Percentiles rank a stretch among this genome's conserved stretches.
phyloP scores from a whole-genome alignment of 2,329 filamentous ascomycete species.

The Pseudogymnoascus sp. region DNA sequence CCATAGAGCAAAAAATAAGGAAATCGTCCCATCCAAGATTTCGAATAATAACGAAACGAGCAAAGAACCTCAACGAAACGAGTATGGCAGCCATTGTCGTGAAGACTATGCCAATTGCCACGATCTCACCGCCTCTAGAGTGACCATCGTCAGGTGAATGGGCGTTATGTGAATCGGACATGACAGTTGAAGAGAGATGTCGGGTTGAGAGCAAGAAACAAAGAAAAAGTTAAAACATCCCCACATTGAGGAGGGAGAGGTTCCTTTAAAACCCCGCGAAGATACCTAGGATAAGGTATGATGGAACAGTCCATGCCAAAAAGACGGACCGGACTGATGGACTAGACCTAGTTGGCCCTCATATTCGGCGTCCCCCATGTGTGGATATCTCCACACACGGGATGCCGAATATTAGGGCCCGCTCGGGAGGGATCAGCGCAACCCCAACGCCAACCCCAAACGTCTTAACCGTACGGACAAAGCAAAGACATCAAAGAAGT shows the following conservation, averaged over 20 bases:
- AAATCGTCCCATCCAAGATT: conserved; percentile 17
- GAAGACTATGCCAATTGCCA: conserved; percentile 11
- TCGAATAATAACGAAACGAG: conserved; percentile 16
- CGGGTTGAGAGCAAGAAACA: background rate
- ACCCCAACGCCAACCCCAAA: background rate
- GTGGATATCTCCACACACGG: background rate
- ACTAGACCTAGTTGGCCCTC: background rate
- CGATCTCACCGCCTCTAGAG: background rate
- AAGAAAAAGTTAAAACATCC: background rate
- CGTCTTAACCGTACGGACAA: background rate
- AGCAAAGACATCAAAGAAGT: background rate
- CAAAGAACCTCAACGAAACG: conserved; percentile 15
- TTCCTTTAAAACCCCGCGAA: background rate
- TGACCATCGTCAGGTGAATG: background rate
- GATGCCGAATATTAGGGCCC: background rate
- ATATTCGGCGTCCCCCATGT: too few relatives aligned
- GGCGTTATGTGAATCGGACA: background rate
- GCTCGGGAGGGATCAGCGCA: background rate
- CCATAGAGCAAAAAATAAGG: conserved; percentile 17
- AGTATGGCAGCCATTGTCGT: conserved; percentile 11
- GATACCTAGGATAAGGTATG: background rate
- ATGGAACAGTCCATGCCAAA: background rate
- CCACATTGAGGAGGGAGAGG: background rate
- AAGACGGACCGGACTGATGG: background rate
- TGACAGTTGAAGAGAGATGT: background rate